phyloP scores from a whole-genome alignment of 768 basidiomycete genomes.

The Serendipita indica region DNA sequence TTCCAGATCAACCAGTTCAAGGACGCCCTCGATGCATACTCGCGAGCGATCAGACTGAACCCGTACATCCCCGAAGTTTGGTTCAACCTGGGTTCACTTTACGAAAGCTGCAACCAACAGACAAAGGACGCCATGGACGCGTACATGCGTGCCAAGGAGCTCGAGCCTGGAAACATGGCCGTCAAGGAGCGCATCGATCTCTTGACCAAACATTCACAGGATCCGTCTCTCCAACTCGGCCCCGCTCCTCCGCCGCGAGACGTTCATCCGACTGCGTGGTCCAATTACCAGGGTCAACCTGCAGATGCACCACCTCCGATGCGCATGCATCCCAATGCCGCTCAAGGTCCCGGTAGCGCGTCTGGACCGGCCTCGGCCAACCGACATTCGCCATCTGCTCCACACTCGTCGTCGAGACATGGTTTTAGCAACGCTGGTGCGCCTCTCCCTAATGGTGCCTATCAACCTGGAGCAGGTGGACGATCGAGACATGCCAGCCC shows the following conservation, averaged over 20 bases:
- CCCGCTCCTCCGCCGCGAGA: slow-evolving; percentile 89
- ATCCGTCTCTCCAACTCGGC: slow-evolving; percentile 52
- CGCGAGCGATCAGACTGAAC: slow-evolving; percentile 95
- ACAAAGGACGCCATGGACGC: slow-evolving; percentile 98
- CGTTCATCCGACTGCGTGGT: slow-evolving; percentile 91
- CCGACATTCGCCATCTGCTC: slow-evolving; percentile 1
- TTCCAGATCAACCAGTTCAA: slow-evolving; percentile 99
- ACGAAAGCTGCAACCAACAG: slow-evolving; percentile 98
- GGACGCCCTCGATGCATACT: slow-evolving; percentile 96
- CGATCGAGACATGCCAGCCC: background rate
- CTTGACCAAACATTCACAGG: slow-evolving; percentile 56
- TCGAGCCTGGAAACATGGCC: slow-evolving; percentile 71
- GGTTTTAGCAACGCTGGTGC: background rate
- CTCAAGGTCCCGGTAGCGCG: background rate
- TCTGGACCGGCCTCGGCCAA: background rate
- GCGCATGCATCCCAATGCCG: background rate
- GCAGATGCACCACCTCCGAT: slow-evolving; percentile 11
- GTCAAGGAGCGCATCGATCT: slow-evolving; percentile 71
- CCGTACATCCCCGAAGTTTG: slow-evolving; percentile 91
- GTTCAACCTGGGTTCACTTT: slow-evolving; percentile 94
- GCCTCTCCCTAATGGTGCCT: background rate
- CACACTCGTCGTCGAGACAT: background rate
- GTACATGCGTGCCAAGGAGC: slow-evolving; percentile 85
- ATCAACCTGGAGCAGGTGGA: background rate
- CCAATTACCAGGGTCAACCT: slow-evolving; percentile 22